phyloP scores from a whole-genome alignment of 2,329 filamentous ascomycete genomes.

The Elsinoe perseae region DNA sequence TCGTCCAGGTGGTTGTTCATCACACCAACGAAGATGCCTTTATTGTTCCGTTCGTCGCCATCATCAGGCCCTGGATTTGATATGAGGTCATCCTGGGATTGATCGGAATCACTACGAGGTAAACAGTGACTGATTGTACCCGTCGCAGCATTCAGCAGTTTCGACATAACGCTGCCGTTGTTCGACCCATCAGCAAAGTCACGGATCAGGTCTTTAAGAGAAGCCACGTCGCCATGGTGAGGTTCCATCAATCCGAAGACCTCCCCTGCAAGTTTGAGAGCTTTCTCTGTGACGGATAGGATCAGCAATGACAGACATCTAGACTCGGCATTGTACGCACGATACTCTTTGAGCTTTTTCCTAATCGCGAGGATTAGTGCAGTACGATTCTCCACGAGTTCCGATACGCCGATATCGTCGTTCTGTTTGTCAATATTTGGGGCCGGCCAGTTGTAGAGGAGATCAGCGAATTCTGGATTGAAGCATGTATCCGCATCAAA shows the following conservation, averaged over 20 bases:
- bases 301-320: too few relatives aligned
- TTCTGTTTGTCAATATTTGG: neutral
- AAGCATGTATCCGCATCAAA: too few relatives aligned
- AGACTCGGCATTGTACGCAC: neutral
- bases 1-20: neutral
- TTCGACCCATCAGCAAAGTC: too few relatives aligned
- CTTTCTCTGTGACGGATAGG: neutral
- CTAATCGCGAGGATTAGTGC: constrained; percentile 4
- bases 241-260: constrained; percentile 6
- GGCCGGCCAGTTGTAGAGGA: neutral
- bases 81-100: too few relatives aligned
- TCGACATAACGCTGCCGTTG: too few relatives aligned
- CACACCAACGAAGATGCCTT: neutral
- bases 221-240: constrained; percentile 7
- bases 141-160: too few relatives aligned
- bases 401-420: constrained; percentile 1
- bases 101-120: too few relatives aligned
- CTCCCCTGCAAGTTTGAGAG: constrained; percentile 8
- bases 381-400: constrained; percentile 2
- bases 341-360: constrained; percentile 15
- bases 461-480: too few relatives aligned
- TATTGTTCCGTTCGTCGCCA: too few relatives aligned
- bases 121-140: too few relatives aligned
- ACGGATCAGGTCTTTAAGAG: too few relatives aligned
- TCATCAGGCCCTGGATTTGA: too few relatives aligned